A percentile compares a stretch with the other conserved stretches of the same genome.
These are phyloP conservation scores for Amanita polypyramis DNA, from an alignment of 768 basidiomycete genomes.

Conservation along the genomic window DNA sequence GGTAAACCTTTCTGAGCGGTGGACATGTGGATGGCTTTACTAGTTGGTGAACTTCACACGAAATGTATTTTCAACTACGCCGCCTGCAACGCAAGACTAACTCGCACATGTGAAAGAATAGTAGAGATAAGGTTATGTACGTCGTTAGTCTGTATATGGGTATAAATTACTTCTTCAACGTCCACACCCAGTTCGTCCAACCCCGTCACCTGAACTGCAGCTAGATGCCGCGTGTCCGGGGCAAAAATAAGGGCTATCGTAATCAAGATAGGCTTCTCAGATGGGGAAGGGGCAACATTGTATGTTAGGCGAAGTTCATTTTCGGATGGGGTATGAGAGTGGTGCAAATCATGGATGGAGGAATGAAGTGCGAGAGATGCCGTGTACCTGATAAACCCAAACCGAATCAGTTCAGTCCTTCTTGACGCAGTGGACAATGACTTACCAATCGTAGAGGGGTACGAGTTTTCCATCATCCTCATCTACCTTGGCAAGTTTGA, in stretches of 20 bases:
- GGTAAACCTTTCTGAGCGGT: too few relatives aligned
- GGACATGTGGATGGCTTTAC: too few relatives aligned
- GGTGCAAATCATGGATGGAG: constrained; percentile 47
- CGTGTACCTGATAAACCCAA: constrained; percentile 48
- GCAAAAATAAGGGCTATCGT: constrained; percentile 54
- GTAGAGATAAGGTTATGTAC: constrained; percentile 54
- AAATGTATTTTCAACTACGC: background rate
- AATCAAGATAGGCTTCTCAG: constrained; percentile 24
- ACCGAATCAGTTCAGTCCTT: background rate
- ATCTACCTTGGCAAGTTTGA: constrained; percentile 44
- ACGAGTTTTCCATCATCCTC: constrained; percentile 56
- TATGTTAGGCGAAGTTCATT: constrained; percentile 74
- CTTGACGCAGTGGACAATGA: constrained; percentile 3
- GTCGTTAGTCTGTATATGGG: constrained; percentile 54
- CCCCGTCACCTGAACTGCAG: constrained; percentile 44
- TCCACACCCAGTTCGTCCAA: constrained; percentile 42
- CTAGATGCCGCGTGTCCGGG: constrained; percentile 58
- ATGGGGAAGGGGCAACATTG: constrained; percentile 23
- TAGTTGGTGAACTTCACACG: too few relatives aligned
- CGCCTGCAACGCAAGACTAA: constrained; percentile 1
- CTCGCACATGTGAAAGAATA: constrained; percentile 38
- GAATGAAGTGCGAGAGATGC: constrained; percentile 58
- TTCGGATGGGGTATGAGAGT: constrained; percentile 51
- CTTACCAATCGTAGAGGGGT: constrained; percentile 63
- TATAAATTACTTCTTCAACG: constrained; percentile 47